These are phyloP conservation scores for Globisporangium cederbergense DNA, from an alignment of 352 stramenopile genomes.

Conservation along the genomic window DNA sequence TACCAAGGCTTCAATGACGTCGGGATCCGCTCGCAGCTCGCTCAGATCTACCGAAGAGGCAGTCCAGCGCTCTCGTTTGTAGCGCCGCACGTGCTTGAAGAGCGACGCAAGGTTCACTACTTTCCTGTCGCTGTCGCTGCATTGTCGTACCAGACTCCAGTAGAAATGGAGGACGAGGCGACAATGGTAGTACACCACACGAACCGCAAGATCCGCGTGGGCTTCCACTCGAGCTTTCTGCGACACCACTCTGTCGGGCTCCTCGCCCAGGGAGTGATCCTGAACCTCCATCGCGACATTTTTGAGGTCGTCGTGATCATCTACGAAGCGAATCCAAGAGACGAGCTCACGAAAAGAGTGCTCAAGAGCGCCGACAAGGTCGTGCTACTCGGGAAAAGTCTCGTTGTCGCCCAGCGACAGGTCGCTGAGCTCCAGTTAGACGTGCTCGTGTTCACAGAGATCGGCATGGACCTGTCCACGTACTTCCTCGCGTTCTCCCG, in stretches of 20 bases:
- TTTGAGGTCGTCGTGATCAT: constrained; percentile 33
- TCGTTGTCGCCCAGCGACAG: constrained; percentile 23
- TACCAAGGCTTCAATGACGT: constrained; percentile 51
- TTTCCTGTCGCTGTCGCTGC: not conserved
- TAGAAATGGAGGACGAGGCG: not conserved
- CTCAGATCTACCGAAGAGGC: constrained; percentile 35
- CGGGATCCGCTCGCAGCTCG: constrained; percentile 32
- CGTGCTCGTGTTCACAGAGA: constrained; percentile 62
- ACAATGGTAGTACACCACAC: not conserved
- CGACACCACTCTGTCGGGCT: constrained; percentile 57
- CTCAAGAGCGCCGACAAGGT: constrained; percentile 6
- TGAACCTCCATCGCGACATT: constrained; percentile 12
- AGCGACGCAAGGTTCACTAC: constrained; percentile 9
- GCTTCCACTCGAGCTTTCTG: constrained; percentile 50
- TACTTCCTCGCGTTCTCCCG: constrained; percentile 61
- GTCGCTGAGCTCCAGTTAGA: constrained; percentile 44
- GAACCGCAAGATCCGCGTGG: constrained; percentile 25
- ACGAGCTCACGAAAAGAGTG: constrained; percentile 21
- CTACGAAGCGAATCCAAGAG: constrained; percentile 14
- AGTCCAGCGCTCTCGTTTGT: constrained; percentile 23
- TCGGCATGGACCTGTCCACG: constrained; percentile 45
- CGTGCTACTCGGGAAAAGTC: constrained; percentile 17
- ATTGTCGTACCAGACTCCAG: not conserved
- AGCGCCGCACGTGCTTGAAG: constrained; percentile 23
- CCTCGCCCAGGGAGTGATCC: constrained; percentile 44